Base-by-base conservation (phyloP, 352 stramenopile genomes). In the Hyaloperonospora arabidopsidis region DNA sequence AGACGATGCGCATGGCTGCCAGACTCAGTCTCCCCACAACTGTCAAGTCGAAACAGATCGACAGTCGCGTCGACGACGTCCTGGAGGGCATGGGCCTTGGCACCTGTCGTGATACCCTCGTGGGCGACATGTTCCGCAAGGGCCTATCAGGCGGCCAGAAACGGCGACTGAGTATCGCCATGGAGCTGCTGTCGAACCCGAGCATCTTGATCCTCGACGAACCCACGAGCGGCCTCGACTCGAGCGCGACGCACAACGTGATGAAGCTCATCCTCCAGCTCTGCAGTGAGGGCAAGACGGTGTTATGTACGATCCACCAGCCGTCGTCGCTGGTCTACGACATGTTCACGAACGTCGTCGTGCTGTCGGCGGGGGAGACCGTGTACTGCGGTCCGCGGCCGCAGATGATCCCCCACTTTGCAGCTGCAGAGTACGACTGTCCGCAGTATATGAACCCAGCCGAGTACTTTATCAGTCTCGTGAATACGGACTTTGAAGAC, bases 291-390 rank as follows among this genome's bases (percentile, higher is more conserved):
- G 49, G 49, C 15, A 63, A 54, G 15, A 89, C 71, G 17, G 72
- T 97, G 12, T 57, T 96, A 1, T 95, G 89, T 38, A 96, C 86
- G 32, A 96, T 97, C 63, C 89, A 97, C 63, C 89, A 97, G 63
- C 89, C 89, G 10, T 81, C 73, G 18, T 87, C 75, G n/a, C 28
- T 67, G 5, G 59, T 67, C n/a, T 67, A 67, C 45, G 40, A 67
- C 22, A 63, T 67, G 53, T 67, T 67, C 39, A 67, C 60, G 11
- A 63, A 67, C 48, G 72, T 84, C 35, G 45, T 86, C 39, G 62
- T 91, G 38, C 63, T 89, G 15, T 63, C 79, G 13, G 71, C 67
- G 7, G 86, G 89, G 2, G 58, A 79, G 45, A 80, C 90, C 1
- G 76, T 95, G 35, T 95, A 91, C 65, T 81, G 87, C 51, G 84